Base-by-base conservation (phyloP, 2,329 filamentous ascomycete species). In the Trichoderma endophyticum region DNA sequence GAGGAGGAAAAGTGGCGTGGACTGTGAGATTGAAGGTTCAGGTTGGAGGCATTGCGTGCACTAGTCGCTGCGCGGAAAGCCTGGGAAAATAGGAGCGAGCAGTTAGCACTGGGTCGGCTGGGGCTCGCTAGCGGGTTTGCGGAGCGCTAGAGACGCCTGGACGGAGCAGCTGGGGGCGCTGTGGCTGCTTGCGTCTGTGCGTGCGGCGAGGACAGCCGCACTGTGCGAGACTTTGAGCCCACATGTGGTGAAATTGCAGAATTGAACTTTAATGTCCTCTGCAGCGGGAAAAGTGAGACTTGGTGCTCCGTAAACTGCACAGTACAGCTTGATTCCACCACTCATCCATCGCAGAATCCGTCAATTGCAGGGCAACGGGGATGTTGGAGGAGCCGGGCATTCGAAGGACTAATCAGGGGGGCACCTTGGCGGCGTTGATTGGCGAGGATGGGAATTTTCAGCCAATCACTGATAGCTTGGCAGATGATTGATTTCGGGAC, bases 1-100 rank as follows among this genome's bases (percentile, higher is more conserved):
- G 14, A n/a, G 30, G 32, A 39, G 21, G 60, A 70, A 70, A 70
- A 62, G 67, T 70, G 67, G 67, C 67, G 67, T 62, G 57, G 67
- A 34, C 28, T 57, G 30, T 34, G 67, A 62, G 39, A 62, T 70
- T 70, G 57, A 62, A 70, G 57, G 67, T 61, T 32, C 57, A 60
- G 57, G 26, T 21, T 60, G 57, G 57, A 60, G 57, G 61, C 34
- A 15, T 32, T 30, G 57, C 43, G 15, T 48, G 61, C 32, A 21
- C 24, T 64, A 39, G 39, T 43, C 24, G 60, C 32, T 63, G 60
- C 32, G 60, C 60, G 60, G 34, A 28, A 63, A n/a, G 34, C 18
- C n/a, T 60, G 57, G 57, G 30, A 60, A 60, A 60, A 34, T 60
- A 60, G 57, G 57, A 60, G 57, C 57, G 28, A n/a, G 6, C n/a